Conservation (phyloP, 2,329 filamentous ascomycete genomes). For the Fusarium chlamydosporum region DNA sequence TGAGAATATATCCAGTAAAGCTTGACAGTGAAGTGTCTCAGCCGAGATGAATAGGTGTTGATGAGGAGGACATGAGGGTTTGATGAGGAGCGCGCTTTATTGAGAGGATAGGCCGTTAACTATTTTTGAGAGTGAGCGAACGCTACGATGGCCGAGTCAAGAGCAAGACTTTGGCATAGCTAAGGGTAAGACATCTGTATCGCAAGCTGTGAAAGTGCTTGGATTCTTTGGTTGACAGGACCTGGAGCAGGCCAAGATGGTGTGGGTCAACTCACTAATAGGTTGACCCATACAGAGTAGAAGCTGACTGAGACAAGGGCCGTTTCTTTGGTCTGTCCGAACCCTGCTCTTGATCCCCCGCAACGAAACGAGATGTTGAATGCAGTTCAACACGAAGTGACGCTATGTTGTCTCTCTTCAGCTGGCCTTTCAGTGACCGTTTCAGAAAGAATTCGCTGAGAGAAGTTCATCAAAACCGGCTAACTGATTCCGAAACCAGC, state of each 20-base stretch:
- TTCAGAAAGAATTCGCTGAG: constrained; percentile 17
- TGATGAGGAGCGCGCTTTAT: neutral
- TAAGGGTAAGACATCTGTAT: constrained; percentile 10
- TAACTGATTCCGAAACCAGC: constrained; percentile 35
- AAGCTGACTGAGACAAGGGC: constrained; percentile 25
- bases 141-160: neutral
- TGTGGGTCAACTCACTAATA: constrained; percentile 30
- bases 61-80: neutral
- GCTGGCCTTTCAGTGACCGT: constrained; percentile 24
- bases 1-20: constrained; percentile 44
- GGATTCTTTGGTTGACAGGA: constrained; percentile 29
- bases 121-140: neutral
- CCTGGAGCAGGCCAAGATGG: constrained; percentile 7
- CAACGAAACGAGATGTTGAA: constrained; percentile 34
- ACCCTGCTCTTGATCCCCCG: constrained; percentile 25
- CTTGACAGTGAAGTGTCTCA: constrained; percentile 1
- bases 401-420: constrained; percentile 28
- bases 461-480: constrained; percentile 12
- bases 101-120: neutral
- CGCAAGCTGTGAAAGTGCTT: constrained; percentile 14
- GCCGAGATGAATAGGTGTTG: neutral
- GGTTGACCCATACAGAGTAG: constrained; percentile 17
- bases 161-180: neutral
- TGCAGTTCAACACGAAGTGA: constrained; percentile 15
- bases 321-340: constrained; percentile 14